Base-by-base conservation (phyloP, 2,329 filamentous ascomycete genomes). In the Zymoseptoria brevis region DNA sequence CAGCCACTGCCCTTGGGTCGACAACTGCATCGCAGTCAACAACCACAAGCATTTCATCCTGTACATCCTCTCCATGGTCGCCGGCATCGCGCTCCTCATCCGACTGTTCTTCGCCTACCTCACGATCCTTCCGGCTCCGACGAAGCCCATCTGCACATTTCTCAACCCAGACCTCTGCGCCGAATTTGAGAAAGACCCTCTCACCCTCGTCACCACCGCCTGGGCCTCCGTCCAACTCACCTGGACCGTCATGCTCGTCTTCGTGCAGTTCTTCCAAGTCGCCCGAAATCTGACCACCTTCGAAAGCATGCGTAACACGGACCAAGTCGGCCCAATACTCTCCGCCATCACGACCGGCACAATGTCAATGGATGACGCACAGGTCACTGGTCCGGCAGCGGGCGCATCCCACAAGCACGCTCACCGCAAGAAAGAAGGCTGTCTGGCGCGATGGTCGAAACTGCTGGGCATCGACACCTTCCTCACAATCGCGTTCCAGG, bases 161-260 rank as follows among this genome's bases (percentile, higher is more conserved):
- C 81, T 97, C 48, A 84, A 87, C n/a, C 81, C 87, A 1, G 76
- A 79, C 0, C 75, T 96, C 8, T 99, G 94, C 79, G 80, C 82
- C 53, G 78, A 90, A 48, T 78, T 95, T 66, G 89, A 89, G 69
- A 84, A 87, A 55, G 93, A 97, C 71, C 81, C 90, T 0, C 96
- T 93, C 72, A 93, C 89, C 1, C 81, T 96, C 24, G 79, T 96
- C 9, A 80, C 96, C 19, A 83, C 83, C 11, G 76, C 89, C 26
- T 99, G 94, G 94, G 83, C 83, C 6, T 81, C 83, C 1, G 78
- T 96, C 50, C 95, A 99, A 74, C 82, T 96, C 30, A 87, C 90
- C 19, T 99, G 94, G 94, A 90, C 97, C 2, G 87, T 88, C n/a
- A 97, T 99, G 92, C 85, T 99, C 35, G 81, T 96, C 60, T 88